Evolutionary conservation across 169 alveolate species (phyloP).

Genomic region (Babesia bovis): DNA sequence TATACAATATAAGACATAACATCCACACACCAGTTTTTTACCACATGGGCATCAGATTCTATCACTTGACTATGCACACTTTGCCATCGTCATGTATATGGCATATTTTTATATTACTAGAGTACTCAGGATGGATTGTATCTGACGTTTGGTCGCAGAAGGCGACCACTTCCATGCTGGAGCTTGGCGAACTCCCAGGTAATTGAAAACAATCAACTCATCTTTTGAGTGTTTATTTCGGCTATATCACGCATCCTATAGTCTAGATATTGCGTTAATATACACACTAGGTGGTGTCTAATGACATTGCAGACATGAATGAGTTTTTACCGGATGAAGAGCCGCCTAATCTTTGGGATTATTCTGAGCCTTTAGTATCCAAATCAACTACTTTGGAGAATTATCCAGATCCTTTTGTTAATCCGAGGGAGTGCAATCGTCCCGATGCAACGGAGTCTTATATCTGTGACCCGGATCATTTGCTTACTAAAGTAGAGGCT

Average conservation of each 20-base stretch:
- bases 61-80: conserved; percentile 6
- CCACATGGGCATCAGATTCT: conserved; percentile 1
- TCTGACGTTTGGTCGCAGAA: conserved; percentile 1
- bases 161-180: conserved; percentile 45
- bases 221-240: background rate
- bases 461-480: conserved; percentile 74
- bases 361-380: conserved; percentile 58
- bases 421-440: conserved; percentile 74
- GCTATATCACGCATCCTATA: background rate
- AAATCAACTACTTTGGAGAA: conserved; percentile 69
- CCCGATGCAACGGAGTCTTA: conserved; percentile 68
- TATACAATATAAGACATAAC: background rate
- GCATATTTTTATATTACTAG: background rate
- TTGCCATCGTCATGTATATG: background rate
- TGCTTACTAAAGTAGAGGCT: conserved; percentile 55
- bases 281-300: too few species aligned
- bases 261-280: too few species aligned
- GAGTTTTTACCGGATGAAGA: conserved; percentile 67
- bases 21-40: conserved; percentile 23
- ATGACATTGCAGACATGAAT: conserved; percentile 46
- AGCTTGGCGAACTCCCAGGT: conserved; percentile 69
- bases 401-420: conserved; percentile 76
- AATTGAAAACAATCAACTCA: background rate
- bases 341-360: conserved; percentile 64
- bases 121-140: background rate